Percentiles rank a stretch among this genome's conserved stretches.
These are phyloP conservation scores for Neofusicoccum parvum DNA, from an alignment of 2,329 filamentous ascomycete species.

Conservation along the genomic window DNA sequence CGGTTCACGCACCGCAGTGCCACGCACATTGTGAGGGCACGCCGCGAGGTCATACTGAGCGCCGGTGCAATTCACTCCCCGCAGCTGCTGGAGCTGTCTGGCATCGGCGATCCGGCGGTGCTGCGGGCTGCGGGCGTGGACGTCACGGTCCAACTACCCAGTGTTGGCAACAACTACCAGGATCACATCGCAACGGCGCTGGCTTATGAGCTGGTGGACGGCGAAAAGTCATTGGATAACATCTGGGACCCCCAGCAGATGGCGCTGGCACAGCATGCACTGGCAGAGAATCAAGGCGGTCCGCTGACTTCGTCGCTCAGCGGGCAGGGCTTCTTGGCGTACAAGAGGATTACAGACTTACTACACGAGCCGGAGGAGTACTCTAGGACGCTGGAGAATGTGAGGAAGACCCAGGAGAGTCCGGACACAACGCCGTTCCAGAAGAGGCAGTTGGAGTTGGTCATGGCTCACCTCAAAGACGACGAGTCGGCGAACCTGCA, in stretches of 20 bases:
- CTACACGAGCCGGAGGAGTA: background rate
- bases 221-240: background rate
- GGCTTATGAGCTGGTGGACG: background rate
- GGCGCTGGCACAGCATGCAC: slow-evolving; percentile 6
- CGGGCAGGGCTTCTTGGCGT: slow-evolving; percentile 20
- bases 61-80: slow-evolving; percentile 32
- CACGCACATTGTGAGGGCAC: slow-evolving; percentile 30
- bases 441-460: slow-evolving; percentile 17
- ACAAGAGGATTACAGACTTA: background rate
- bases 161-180: slow-evolving; percentile 39
- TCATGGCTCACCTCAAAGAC: slow-evolving; percentile 20
- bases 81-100: slow-evolving; percentile 33
- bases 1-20: background rate
- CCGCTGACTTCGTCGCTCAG: slow-evolving; percentile 8
- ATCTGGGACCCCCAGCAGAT: background rate
- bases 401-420: background rate
- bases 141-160: slow-evolving; percentile 31
- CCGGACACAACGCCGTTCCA: slow-evolving; percentile 2
- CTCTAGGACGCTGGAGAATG: slow-evolving; percentile 1
- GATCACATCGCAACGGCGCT: slow-evolving; percentile 33
- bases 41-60: slow-evolving; percentile 25
- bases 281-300: background rate
- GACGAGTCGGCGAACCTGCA: slow-evolving; percentile 9
- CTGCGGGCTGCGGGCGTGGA: slow-evolving; percentile 30
- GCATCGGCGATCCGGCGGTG: slow-evolving; percentile 26